phyloP scores from a whole-genome alignment of 768 basidiomycete genomes.

The Podaxis sp. region DNA sequence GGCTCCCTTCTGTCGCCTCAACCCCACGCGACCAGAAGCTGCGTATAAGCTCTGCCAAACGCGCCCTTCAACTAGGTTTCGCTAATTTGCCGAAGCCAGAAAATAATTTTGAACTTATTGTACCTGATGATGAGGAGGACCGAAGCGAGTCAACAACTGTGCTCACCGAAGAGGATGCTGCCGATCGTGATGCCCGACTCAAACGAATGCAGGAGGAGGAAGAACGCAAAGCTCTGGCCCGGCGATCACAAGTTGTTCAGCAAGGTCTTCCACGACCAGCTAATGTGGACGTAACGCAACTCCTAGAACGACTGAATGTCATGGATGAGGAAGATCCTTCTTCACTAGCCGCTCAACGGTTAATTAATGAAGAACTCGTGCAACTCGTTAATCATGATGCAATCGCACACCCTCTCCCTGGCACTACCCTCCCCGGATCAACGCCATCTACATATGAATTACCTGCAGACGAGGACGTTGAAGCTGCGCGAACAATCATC shows the following conservation, averaged over 20 bases:
- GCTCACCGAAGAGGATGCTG: conserved; percentile 79
- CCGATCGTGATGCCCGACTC: conserved; percentile 80
- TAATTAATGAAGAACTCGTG: conserved; percentile 77
- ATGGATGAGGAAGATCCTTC: conserved; percentile 40
- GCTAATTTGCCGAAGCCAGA: conserved; percentile 84
- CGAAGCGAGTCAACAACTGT: conserved; percentile 37
- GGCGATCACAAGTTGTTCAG: conserved; percentile 80
- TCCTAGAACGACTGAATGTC: conserved; percentile 57
- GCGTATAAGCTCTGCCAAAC: conserved; percentile 60
- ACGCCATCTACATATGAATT: conserved; percentile 63
- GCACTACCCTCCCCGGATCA: conserved; percentile 73
- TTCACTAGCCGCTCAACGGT: conserved; percentile 44
- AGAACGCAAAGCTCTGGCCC: conserved; percentile 72
- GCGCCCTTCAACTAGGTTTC: conserved; percentile 78
- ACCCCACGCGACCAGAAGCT: conserved; percentile 78
- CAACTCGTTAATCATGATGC: conserved; percentile 84
- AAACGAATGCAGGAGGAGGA: conserved; percentile 68
- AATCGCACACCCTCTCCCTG: conserved; percentile 82
- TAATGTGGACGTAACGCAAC: conserved; percentile 65
- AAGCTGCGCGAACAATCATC: conserved; percentile 63
- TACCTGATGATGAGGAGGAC: conserved; percentile 85
- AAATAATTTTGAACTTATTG: conserved; percentile 94
- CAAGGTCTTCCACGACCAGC: conserved; percentile 80
- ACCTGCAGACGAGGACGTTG: conserved; percentile 75
- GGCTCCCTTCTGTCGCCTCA: conserved; percentile 47